These are phyloP conservation scores for Daphne laureola DNA, from an alignment of 441 rosid species.

Conservation along the genomic window DNA sequence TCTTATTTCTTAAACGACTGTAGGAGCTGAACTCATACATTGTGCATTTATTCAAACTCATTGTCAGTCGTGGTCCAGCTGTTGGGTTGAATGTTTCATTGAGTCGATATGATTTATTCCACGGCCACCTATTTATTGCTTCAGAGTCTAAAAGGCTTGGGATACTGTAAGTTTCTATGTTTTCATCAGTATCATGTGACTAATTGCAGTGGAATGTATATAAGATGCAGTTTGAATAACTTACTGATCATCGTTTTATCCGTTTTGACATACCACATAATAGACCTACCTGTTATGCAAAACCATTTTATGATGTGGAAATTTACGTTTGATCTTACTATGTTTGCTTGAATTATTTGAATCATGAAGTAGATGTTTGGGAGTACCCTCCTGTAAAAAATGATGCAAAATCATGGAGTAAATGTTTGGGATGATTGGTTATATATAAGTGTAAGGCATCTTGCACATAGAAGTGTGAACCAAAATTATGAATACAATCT, in stretches of 20 bases:
- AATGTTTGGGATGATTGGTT: neutral
- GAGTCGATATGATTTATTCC: constrained; percentile 74
- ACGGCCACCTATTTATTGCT: constrained; percentile 73
- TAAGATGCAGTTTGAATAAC: neutral
- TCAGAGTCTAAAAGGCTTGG: constrained; percentile 61
- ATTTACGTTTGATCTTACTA: too few species aligned
- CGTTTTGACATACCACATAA: too few species aligned
- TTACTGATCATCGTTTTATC: neutral
- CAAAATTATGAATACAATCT: too few species aligned
- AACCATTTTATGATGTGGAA: too few species aligned
- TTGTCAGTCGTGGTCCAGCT: constrained; percentile 56
- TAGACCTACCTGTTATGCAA: too few species aligned
- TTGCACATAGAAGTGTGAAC: too few species aligned
- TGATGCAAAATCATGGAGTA: too few species aligned
- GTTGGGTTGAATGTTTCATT: constrained; percentile 55
- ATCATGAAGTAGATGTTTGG: too few species aligned
- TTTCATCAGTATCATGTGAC: neutral
- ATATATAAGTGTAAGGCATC: too few species aligned
- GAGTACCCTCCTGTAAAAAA: too few species aligned
- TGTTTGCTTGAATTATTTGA: too few species aligned
- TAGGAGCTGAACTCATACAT: constrained; percentile 75
- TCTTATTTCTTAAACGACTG: constrained; percentile 5
- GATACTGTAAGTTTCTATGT: constrained; percentile 47
- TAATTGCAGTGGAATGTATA: neutral
- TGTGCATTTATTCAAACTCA: constrained; percentile 56